Conservation (phyloP, 2,329 filamentous ascomycete genomes). For the Trichoderma atroviride region DNA sequence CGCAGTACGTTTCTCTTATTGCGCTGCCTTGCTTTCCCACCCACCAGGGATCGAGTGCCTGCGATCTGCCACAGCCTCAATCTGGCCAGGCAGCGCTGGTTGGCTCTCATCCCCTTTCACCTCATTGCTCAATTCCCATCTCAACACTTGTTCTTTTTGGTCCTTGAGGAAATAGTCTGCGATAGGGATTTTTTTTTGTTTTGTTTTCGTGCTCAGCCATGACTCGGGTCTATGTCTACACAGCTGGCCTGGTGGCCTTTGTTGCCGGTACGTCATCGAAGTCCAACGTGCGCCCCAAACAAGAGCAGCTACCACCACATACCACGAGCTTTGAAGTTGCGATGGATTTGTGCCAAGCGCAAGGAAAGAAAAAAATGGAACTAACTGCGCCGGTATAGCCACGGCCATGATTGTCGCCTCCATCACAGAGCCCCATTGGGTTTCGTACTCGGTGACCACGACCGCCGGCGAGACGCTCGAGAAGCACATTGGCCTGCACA, state of each 20-base stretch:
- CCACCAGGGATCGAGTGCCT: not conserved
- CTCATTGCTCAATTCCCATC: constrained; percentile 20
- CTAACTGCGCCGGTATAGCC: constrained; percentile 48
- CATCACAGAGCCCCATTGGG: constrained; percentile 71
- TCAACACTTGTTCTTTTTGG: constrained; percentile 16
- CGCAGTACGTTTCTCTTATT: not conserved
- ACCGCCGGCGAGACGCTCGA: constrained; percentile 51
- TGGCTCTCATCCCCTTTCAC: not conserved
- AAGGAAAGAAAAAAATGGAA: not conserved
- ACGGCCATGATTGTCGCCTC: constrained; percentile 71
- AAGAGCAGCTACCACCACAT: not conserved
- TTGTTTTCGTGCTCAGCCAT: constrained; percentile 35
- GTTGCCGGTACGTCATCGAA: constrained; percentile 46
- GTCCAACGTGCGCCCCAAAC: not conserved
- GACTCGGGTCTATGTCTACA: constrained; percentile 50
- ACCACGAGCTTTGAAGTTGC: not conserved
- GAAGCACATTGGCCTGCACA: constrained; percentile 76
- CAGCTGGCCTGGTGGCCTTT: constrained; percentile 47
- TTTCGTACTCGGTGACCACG: constrained; percentile 62
- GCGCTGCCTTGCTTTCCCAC: constrained; percentile 11
- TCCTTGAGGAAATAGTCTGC: not conserved
- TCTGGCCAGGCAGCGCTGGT: constrained; percentile 17
- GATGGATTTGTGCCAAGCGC: not conserved
- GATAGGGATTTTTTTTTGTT: not conserved
- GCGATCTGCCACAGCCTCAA: constrained; percentile 13